Conservation (phyloP, 2,329 filamentous ascomycete genomes). For the Neofusicoccum umdonicola region DNA sequence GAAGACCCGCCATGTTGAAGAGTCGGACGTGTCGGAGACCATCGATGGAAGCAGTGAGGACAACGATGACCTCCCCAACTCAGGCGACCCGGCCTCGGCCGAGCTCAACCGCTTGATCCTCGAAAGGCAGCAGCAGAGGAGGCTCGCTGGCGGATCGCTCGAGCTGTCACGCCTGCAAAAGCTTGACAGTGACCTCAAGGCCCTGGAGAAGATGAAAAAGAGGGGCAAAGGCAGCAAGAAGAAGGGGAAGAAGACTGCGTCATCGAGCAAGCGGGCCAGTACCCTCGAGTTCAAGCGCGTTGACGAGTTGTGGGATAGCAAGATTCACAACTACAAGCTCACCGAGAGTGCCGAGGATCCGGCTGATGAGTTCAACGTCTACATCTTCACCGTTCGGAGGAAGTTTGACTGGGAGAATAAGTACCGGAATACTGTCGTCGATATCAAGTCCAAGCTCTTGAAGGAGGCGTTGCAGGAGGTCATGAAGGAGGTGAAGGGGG, state of each 20-base stretch:
- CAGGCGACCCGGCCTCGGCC: neutral
- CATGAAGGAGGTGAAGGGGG: conserved; percentile 73
- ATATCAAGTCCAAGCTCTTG: conserved; percentile 80
- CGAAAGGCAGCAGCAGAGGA: neutral
- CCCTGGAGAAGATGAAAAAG: conserved; percentile 7
- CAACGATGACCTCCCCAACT: neutral
- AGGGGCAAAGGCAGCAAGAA: conserved; percentile 17
- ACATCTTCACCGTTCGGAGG: conserved; percentile 76
- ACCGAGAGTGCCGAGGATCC: conserved; percentile 64
- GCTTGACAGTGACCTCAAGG: neutral
- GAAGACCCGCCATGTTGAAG: conserved; percentile 13
- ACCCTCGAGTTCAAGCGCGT: conserved; percentile 68
- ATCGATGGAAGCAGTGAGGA: neutral
- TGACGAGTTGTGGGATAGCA: conserved; percentile 59
- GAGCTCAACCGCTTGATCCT: conserved; percentile 16
- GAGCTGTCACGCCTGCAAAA: neutral
- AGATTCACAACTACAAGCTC: conserved; percentile 64
- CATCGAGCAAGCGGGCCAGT: conserved; percentile 37
- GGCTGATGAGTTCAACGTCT: conserved; percentile 72
- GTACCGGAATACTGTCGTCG: conserved; percentile 70
- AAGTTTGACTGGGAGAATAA: conserved; percentile 84
- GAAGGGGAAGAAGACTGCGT: conserved; percentile 22
- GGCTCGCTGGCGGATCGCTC: neutral
- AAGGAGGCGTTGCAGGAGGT: conserved; percentile 68
- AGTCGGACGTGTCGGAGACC: conserved; percentile 11